Evolutionary conservation across 768 basidiomycete species (phyloP), one percentile per base, ranked within the genome.

Genomic region (Sarcodon aspratus): DNA sequence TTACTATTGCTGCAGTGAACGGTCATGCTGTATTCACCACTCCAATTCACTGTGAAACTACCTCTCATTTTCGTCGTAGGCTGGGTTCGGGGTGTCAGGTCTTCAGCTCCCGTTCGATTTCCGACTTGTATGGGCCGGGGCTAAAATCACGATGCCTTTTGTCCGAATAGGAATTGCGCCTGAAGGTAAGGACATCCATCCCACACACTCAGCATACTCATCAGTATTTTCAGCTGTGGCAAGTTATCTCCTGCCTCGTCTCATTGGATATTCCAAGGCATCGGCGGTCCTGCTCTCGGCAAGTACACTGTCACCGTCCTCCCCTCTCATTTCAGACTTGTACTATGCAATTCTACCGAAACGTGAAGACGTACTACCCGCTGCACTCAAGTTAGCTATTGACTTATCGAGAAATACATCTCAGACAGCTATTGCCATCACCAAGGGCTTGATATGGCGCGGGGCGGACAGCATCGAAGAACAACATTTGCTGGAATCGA

Each of bases 401-500:
- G 76, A 79, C 45, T 67, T 80, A 3, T 72, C 72, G 1, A 63
- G 57, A 9, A 73, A 71, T 49, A 75, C 74, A 4, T 76, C 76
- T 11, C 73, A 73, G 55, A 60, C 71, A n/a, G 66, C 73, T 3
- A 55, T 76, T 9, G 74, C 78, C 1, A 72, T 70, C 53, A 66
- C 74, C 9, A 79, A 79, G 59, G 72, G 67, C 3, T 59, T 79
- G 17, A 55, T 80, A 5, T 73, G 74, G 53, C 69, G 73, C 50
- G 71, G 76, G 1, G 74, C 70, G 8, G 63, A 70, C 48, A 71
- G 65, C 7, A 61, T 69, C 36, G 78, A 80, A 57, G 75, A 75
- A 55, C 76, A 74, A 48, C 76, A 79, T 49, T 53, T 79, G 3
- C 55, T 72, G 13, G 78, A 79, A 52, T 79, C 78, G 9, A 61